phyloP scores from a whole-genome alignment of 352 stramenopile genomes.

The Phytopythium litorale region DNA sequence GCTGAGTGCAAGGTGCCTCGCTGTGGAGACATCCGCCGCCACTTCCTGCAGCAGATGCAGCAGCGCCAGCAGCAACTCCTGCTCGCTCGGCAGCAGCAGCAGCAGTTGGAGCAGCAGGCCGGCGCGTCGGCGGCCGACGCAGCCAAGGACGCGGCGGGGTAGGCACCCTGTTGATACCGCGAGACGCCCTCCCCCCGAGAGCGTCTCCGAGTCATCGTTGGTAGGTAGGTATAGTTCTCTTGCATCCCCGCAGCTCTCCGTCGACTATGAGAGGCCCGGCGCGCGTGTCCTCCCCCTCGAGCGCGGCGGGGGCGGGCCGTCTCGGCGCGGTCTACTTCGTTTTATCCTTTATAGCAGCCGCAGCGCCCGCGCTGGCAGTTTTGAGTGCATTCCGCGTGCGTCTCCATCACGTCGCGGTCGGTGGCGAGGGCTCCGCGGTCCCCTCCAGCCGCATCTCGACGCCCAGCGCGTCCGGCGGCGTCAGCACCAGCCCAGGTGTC shows the following conservation, averaged over 20 bases:
- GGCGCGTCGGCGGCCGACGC: slow-evolving; percentile 10
- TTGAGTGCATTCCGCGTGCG: background rate
- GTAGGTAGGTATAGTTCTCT: slow-evolving; percentile 7
- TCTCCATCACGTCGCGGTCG: background rate
- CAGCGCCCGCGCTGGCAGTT: background rate
- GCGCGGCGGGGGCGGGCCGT: background rate
- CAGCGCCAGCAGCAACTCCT: slow-evolving; percentile 64
- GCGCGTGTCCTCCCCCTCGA: background rate
- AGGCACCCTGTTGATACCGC: slow-evolving; percentile 5
- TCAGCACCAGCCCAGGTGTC: background rate
- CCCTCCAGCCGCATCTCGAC: slow-evolving; percentile 14
- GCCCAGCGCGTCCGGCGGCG: slow-evolving; percentile 11
- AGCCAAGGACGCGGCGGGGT: slow-evolving; percentile 17
- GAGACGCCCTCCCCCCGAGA: background rate
- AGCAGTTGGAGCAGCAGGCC: slow-evolving; percentile 15
- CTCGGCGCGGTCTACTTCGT: background rate
- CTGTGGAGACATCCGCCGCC: slow-evolving; percentile 80
- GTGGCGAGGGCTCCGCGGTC: background rate
- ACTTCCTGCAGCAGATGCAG: slow-evolving; percentile 79
- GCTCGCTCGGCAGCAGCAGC: slow-evolving; percentile 34
- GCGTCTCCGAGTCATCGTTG: background rate
- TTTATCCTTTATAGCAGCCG: slow-evolving; percentile 1
- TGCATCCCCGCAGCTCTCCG: background rate
- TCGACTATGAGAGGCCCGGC: slow-evolving; percentile 5
- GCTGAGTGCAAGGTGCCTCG: slow-evolving; percentile 76